Conservation (phyloP, 116 monocot species). For the Cymodocea nodosa region DNA sequence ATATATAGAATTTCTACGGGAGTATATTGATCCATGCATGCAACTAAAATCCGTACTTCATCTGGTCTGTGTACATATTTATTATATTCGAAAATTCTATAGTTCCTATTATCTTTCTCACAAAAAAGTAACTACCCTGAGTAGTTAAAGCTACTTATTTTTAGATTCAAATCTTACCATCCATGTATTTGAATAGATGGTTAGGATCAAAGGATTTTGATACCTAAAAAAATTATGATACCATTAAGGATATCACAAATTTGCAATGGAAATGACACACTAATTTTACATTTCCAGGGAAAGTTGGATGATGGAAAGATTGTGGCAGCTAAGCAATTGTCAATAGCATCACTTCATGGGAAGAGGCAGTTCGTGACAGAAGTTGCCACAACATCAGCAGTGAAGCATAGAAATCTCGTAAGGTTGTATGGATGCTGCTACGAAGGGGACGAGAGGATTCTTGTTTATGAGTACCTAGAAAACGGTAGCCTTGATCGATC, state of each 20-base stretch:
- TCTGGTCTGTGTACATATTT: too few species aligned
- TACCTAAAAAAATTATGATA: neutral
- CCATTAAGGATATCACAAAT: too few species aligned
- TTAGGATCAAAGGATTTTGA: too few species aligned
- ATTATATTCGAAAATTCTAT: too few species aligned
- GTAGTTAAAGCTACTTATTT: too few species aligned
- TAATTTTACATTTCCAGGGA: slow-evolving; percentile 46
- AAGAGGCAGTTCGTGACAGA: slow-evolving; percentile 67
- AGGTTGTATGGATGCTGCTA: slow-evolving; percentile 74
- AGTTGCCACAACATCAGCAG: slow-evolving; percentile 68
- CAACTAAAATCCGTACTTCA: too few species aligned
- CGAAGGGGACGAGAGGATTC: slow-evolving; percentile 41
- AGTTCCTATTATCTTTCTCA: too few species aligned
- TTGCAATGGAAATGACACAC: too few species aligned
- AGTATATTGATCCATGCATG: neutral
- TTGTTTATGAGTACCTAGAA: slow-evolving; percentile 75
- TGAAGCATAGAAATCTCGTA: slow-evolving; percentile 79
- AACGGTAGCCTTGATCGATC: slow-evolving; percentile 80
- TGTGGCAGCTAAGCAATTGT: slow-evolving; percentile 76
- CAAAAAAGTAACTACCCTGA: too few species aligned
- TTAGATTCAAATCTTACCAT: too few species aligned
- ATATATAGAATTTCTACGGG: neutral
- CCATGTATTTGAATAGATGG: too few species aligned
- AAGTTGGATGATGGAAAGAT: slow-evolving; percentile 52
- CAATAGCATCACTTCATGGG: slow-evolving; percentile 47